Evolutionary conservation across 345 rosid genomes (phyloP), one percentile per base, ranked within the genome.

Genomic region (Gossypium herbaceum): DNA sequence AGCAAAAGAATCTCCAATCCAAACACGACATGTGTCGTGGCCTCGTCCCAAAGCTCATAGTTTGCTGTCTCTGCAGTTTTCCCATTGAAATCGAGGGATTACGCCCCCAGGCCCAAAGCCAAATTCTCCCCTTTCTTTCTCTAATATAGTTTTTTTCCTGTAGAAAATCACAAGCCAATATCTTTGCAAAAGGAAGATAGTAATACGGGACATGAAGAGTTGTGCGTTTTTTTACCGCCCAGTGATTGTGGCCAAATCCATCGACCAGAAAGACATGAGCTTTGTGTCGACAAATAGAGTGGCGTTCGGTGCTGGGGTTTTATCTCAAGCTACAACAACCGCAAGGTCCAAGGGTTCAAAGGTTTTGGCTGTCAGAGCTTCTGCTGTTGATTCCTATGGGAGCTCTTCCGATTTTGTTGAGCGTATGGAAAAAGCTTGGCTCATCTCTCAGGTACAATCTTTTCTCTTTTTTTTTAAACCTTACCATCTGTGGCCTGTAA

Each of bases 341-440:
- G 41, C 71, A 12, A 17, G 73, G 63, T 34, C 60, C 27, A 48
- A 15, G 61, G n/a, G 60, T 63, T 79, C 73, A 57, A 50, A 86
- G 73, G 69, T 45, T 62, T 62, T 43, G 17, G 39, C 71, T 6
- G 82, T 86, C 24, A 85, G 81, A 73, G 92, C 97, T 79, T 94
- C 94, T 2, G 71, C 73, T 70, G 88, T 94, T 54, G 94, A 94
- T 81, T 89, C 98, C 1, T 82, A 73, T 41, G 94, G 84, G 70
- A 91, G 88, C 75, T 92, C 97, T 52, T 87, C 94, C 7, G 80
- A 87, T 82, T 92, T 94, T 84, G 79, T 58, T 24, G 90, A 87
- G 85, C 94, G 97, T 55, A 88, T 88, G 86, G 98, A 94, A 75
- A 66, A 83, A 73, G 94, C 95, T 24, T 94, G 97, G 98, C 50